Evolutionary conservation across 305 asterid species (phyloP).

Genomic region (Vinca major): DNA sequence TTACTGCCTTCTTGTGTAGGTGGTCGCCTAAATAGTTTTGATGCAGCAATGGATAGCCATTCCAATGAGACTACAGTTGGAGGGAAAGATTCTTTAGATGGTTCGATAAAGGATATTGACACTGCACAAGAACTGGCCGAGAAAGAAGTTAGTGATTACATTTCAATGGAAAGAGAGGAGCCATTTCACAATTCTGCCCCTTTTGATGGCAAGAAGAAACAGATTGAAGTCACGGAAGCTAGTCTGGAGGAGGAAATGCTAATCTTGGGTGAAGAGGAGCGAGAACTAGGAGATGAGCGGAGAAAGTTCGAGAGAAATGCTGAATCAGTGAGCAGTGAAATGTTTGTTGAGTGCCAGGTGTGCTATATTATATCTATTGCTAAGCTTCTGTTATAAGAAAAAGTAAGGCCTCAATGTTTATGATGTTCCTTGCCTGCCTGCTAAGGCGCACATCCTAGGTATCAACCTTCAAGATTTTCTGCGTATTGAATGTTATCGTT

Average conservation of each 20-base stretch:
- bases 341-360: conserved; percentile 98
- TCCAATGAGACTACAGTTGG: conserved; percentile 12
- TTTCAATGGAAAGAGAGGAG: conserved; percentile 25
- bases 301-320: conserved; percentile 81
- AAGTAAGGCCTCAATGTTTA: not conserved
- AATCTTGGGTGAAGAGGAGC: conserved; percentile 55
- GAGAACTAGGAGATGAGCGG: conserved; percentile 65
- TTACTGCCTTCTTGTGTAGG: conserved; percentile 25
- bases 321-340: conserved; percentile 78
- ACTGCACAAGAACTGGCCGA: conserved; percentile 20
- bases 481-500: not conserved
- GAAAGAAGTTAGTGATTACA: conserved; percentile 23
- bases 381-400: not conserved
- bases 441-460: not conserved
- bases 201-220: conserved; percentile 29
- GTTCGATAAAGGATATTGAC: conserved; percentile 21
- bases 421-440: not conserved
- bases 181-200: conserved; percentile 15
- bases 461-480: not conserved
- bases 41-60: conserved; percentile 25
- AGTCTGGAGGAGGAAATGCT: conserved; percentile 57
- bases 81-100: conserved; percentile 27
- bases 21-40: conserved; percentile 22
- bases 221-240: conserved; percentile 33
- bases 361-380: conserved; percentile 2